These are phyloP conservation scores for Tetrastigma voinierianum DNA, from an alignment of 164 flowering plant species.

Conservation along the genomic window DNA sequence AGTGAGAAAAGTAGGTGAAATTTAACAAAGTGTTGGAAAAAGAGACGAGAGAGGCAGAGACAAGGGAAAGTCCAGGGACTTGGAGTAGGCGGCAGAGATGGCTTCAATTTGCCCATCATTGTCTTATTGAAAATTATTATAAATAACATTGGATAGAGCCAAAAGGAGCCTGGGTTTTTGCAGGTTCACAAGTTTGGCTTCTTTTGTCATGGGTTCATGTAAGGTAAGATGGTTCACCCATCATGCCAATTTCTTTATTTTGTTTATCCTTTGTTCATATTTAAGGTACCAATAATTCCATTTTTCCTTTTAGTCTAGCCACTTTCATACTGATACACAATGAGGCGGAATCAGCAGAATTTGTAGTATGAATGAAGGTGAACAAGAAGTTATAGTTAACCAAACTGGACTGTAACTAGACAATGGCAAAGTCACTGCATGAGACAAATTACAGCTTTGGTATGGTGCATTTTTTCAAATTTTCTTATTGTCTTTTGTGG, in stretches of 20 bases:
- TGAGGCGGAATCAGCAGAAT: too few species aligned
- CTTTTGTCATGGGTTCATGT: slow-evolving; percentile 8
- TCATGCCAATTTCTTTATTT: not conserved
- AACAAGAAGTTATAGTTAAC: too few species aligned
- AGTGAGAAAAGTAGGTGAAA: not conserved
- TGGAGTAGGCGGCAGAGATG: slow-evolving; percentile 18
- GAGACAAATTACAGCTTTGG: slow-evolving; percentile 14
- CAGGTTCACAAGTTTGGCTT: slow-evolving; percentile 10
- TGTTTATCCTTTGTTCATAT: too few species aligned
- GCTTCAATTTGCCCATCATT: not conserved
- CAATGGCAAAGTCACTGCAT: slow-evolving; percentile 7
- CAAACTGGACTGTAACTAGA: slow-evolving; percentile 2
- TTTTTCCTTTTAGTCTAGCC: too few species aligned
- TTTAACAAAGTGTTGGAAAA: not conserved
- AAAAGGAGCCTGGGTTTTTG: slow-evolving; percentile 26
- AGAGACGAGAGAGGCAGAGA: slow-evolving; percentile 3
- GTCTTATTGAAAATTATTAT: too few species aligned
- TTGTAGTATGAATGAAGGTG: too few species aligned
- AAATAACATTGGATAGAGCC: slow-evolving; percentile 10
- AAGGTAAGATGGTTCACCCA: not conserved
- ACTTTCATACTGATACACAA: too few species aligned
- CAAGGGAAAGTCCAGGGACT: slow-evolving; percentile 15
- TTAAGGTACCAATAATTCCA: too few species aligned
- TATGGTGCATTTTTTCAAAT: slow-evolving; percentile 9
- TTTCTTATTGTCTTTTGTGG: slow-evolving; percentile 10